A percentile compares a stretch with the other conserved stretches of the same genome.
These are phyloP conservation scores for Talaromyces sp. DNA, from an alignment of 2,329 filamentous ascomycete species.

Conservation along the genomic window DNA sequence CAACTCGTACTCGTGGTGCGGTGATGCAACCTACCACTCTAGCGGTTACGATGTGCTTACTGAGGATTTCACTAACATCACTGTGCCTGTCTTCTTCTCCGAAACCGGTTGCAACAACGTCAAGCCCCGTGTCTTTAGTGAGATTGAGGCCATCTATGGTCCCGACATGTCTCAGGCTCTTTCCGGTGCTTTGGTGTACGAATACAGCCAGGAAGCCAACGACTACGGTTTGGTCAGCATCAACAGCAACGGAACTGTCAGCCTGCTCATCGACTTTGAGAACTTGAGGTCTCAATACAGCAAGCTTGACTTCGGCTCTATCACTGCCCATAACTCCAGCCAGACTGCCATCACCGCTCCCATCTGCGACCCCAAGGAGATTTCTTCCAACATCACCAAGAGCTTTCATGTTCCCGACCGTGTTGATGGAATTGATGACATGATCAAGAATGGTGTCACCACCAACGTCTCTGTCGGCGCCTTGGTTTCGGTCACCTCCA, in stretches of 20 bases:
- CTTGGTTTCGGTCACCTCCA: constrained; percentile 60
- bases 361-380: constrained; percentile 64
- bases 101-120: constrained; percentile 66
- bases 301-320: constrained; percentile 67
- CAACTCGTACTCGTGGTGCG: constrained; percentile 70
- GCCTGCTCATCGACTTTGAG: constrained; percentile 65
- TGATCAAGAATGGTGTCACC: constrained; percentile 74
- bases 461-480: constrained; percentile 61
- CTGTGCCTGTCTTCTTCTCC: constrained; percentile 65
- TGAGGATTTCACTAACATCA: constrained; percentile 57
- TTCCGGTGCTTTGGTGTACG: constrained; percentile 58
- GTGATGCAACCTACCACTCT: constrained; percentile 54
- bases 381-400: constrained; percentile 68
- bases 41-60: constrained; percentile 59
- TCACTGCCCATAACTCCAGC: constrained; percentile 63
- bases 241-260: constrained; percentile 57
- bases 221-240: constrained; percentile 61
- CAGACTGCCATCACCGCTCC: constrained; percentile 58
- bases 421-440: constrained; percentile 65
- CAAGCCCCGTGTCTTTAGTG: constrained; percentile 57
- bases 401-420: constrained; percentile 74
- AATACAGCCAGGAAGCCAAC: constrained; percentile 50
- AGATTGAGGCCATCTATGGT: constrained; percentile 61
- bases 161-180: constrained; percentile 58
- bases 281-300: constrained; percentile 73